Evolutionary conservation across 2,329 filamentous ascomycete genomes (phyloP), one percentile per base, ranked within the genome.

Genomic region (Diaporthe helianthi): DNA sequence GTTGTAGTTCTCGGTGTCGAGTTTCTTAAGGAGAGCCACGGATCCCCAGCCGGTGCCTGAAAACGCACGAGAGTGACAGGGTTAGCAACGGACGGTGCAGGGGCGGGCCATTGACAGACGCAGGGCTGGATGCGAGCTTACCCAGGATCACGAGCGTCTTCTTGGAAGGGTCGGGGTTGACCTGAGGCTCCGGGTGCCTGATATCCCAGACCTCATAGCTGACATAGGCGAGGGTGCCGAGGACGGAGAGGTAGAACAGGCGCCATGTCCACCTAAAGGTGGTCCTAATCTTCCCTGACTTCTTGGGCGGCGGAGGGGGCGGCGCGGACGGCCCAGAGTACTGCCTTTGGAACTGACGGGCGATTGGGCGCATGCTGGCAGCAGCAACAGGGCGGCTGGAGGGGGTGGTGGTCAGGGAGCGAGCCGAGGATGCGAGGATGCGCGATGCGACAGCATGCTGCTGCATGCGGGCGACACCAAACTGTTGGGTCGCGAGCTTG

Each of bases 1-100:
- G 81, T 99, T 98, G 89, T 98, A 99, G 87, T 98, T 97, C 81
- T 97, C 93, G 72, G 95, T 98, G 79, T 99, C 94, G 82, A 99
- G 92, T 80, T 97, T 98, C 89, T 99, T 99, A 74, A 99, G 89
- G 71, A 99, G 90, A 71, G 95, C 97, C 77, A 99, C 93, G 52
- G 95, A 93, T 75, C 84, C 96, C 96, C 96, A 99, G 75, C 96
- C 96, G 76, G 94, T 97, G 78, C 95, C 95, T 98, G 72, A 41
- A 19, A 19, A 52, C 72, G 58, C 65, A 61, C 65, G 55, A 73
- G 74, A 68, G 55, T 44, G 63, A 65, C 54, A 66, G n/a, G 12
- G 17, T 54, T 52, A 75, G 69, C 67, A 65, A 71, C 52, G 76
- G 65, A 63, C 10, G 26, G 33, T 12, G 36, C 15, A 31, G 33